Base-by-base conservation (phyloP, 148 eudicot genomes). In the Amaranthus cruentus region DNA sequence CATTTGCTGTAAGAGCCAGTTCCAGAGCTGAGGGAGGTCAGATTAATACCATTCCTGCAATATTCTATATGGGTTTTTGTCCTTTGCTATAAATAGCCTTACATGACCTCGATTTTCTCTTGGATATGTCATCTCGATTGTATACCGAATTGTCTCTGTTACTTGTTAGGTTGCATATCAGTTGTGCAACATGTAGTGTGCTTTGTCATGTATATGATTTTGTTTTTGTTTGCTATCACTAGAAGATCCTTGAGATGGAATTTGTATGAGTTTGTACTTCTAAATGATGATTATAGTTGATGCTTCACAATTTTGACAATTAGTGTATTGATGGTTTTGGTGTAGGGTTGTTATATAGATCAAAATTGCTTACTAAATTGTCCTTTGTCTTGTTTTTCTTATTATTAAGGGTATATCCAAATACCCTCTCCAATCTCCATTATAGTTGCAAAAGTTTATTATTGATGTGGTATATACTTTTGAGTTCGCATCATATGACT, bases 121-220 rank as follows among this genome's bases (percentile, higher is more conserved):
- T 2, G 9, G 14, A 5, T 8, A 7, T 15, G 28, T 12, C 55
- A 10, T 47, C 4, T 50, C 28, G 70, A 67, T 15, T 7, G 42
- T 67, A n/a, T 18, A 50, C 21, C 46, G 49, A 15, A 66, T 7
- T 48, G 7, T 5, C 7, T 50, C 28, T 67, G 70, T 66, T 43
- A 67, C 44, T 67, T 8, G 9, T 18, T n/a, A 67, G 70, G 56
- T 67, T 7, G 11, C 28, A 2, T 66, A 66, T 9, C 42, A 66
- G 55, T 49, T 49, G 69, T 15, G 38, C 52, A n/a, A 49, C 70
- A n/a, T 15, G 70, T 67, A 67, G 70, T 18, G 46, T 50, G 28
- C 63, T 18, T 28, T 21, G 42, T 66, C 13, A 6, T 66, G 55
- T 66, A 66, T 15, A 66, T 49, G 69, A 66, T 66, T 14, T 65